These are phyloP conservation scores for Marasmius oreades DNA, from an alignment of 1,284 basidiomycete species.

Conservation along the genomic window DNA sequence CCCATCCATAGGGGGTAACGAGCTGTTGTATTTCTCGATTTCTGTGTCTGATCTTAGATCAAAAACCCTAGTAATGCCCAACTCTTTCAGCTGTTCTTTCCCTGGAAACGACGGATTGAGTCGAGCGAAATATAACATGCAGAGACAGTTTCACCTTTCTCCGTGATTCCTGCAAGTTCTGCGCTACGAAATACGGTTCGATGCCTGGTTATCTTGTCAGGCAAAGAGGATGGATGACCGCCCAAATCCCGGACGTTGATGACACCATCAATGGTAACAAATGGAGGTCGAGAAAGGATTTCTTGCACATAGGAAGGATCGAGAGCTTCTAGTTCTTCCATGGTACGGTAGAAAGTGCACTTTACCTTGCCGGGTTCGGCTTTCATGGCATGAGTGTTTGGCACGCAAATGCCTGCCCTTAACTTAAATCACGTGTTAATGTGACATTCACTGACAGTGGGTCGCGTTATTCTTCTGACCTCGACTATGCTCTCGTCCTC, in stretches of 20 bases:
- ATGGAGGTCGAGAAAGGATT: conserved; percentile 61
- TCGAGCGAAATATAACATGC: background rate
- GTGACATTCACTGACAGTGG: background rate
- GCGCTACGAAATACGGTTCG: conserved; percentile 60
- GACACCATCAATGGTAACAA: conserved; percentile 63
- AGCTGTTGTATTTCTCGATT: conserved; percentile 66
- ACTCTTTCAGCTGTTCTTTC: conserved; percentile 46
- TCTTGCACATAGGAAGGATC: conserved; percentile 62
- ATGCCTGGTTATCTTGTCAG: conserved; percentile 51
- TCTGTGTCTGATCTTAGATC: conserved; percentile 77
- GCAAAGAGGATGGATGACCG: conserved; percentile 45
- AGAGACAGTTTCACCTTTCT: conserved; percentile 44
- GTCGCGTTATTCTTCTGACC: background rate
- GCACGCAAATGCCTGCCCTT: conserved; percentile 38
- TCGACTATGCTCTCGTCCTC: conserved; percentile 41
- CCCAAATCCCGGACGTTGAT: conserved; percentile 73
- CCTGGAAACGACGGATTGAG: conserved; percentile 36
- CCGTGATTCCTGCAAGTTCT: conserved; percentile 64
- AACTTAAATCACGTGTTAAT: conserved; percentile 17
- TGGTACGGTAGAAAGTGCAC: conserved; percentile 16
- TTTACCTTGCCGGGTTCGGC: background rate
- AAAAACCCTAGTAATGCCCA: conserved; percentile 66
- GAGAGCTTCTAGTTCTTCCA: conserved; percentile 54
- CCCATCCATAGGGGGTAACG: conserved; percentile 58
- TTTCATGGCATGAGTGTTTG: conserved; percentile 6